Conservation (phyloP, 164 flowering plant species). For the Euptelea pleiosperma region DNA sequence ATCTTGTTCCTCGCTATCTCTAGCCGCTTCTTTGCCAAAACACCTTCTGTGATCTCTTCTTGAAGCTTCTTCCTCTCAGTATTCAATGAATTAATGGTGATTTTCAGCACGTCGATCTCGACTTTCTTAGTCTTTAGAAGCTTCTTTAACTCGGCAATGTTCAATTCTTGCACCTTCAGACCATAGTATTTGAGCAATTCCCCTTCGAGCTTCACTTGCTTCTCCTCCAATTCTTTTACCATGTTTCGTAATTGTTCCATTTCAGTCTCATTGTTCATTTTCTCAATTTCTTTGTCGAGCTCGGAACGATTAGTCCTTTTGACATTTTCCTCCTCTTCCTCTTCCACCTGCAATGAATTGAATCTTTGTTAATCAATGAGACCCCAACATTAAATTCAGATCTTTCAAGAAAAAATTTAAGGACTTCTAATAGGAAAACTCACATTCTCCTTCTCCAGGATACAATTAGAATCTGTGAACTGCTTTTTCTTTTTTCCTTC, state of each 20-base stretch:
- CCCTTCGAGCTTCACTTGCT: conserved; percentile 91
- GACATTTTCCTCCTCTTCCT: conserved; percentile 76
- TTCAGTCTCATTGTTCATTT: conserved; percentile 71
- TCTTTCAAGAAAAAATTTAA: neutral
- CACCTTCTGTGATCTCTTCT: conserved; percentile 60
- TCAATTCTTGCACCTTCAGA: conserved; percentile 85
- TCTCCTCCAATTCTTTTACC: conserved; percentile 86
- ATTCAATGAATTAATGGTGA: conserved; percentile 75
- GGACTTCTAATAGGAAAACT: conserved; percentile 23
- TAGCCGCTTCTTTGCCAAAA: conserved; percentile 55
- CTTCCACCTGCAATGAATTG: conserved; percentile 30
- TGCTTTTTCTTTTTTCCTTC: conserved; percentile 33
- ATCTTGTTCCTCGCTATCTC: conserved; percentile 80
- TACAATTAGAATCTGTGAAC: conserved; percentile 22
- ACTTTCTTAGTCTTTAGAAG: conserved; percentile 89
- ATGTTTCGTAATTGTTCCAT: conserved; percentile 61
- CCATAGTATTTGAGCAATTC: conserved; percentile 95
- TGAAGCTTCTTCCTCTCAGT: conserved; percentile 89
- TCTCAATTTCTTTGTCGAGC: conserved; percentile 57
- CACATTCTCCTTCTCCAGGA: conserved; percentile 43
- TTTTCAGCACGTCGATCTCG: conserved; percentile 86
- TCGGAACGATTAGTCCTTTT: conserved; percentile 41
- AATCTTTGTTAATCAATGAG: neutral
- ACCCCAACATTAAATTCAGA: neutral
- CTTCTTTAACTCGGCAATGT: conserved; percentile 65